Evolutionary conservation across 2,329 filamentous ascomycete species (phyloP).

Genomic region (Periconia sp.): DNA sequence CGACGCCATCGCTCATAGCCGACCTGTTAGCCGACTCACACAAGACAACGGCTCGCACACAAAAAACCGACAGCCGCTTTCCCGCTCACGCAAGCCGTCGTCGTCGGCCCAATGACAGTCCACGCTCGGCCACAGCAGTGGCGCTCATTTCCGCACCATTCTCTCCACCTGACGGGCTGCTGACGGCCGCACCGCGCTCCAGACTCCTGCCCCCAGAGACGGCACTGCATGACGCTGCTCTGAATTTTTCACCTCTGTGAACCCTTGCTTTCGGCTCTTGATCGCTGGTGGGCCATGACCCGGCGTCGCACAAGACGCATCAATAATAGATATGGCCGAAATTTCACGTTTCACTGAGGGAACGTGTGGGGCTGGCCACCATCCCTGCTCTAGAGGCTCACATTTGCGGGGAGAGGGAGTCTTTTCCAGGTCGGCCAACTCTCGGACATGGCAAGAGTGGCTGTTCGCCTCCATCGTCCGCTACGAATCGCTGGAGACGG

Average conservation of each 20-base stretch:
- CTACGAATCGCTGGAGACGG: too few species aligned
- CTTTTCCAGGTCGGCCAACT: too few species aligned
- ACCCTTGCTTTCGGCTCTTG: not conserved
- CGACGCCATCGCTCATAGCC: slow-evolving; percentile 15
- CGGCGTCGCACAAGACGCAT: too few species aligned
- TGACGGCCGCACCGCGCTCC: slow-evolving; percentile 10
- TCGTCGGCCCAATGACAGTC: slow-evolving; percentile 3
- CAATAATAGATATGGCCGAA: too few species aligned
- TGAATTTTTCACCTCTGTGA: not conserved
- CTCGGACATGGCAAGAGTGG: too few species aligned
- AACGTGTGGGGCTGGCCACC: too few species aligned
- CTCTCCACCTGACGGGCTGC: not conserved
- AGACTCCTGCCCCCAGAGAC: not conserved
- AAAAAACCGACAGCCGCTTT: not conserved
- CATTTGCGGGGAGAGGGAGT: too few species aligned
- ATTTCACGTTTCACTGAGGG: too few species aligned
- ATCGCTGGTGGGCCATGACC: too few species aligned
- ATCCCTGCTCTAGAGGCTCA: too few species aligned
- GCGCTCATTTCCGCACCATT: slow-evolving; percentile 7
- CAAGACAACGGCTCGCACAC: slow-evolving; percentile 23
- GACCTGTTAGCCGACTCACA: slow-evolving; percentile 25
- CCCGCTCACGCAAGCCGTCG: not conserved
- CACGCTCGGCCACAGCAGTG: slow-evolving; percentile 4
- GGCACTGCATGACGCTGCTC: not conserved
- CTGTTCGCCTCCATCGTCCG: too few species aligned